These are phyloP conservation scores for Lecanoromycetidae sp. DNA, from an alignment of 2,329 filamentous ascomycete species.

Conservation along the genomic window DNA sequence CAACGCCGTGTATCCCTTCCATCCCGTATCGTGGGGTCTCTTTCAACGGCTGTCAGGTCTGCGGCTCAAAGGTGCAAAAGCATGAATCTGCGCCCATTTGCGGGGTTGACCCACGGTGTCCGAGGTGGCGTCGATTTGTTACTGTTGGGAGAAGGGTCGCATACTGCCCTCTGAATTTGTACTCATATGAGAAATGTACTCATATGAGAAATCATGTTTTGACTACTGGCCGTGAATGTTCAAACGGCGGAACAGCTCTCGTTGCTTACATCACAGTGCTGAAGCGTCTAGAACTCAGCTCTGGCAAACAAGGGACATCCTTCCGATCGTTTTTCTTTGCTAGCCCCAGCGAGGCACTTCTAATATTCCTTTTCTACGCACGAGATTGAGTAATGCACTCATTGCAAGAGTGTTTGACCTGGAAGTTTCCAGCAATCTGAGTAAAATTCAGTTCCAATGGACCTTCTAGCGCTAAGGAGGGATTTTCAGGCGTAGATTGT, in stretches of 20 bases:
- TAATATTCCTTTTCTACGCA: too few species aligned
- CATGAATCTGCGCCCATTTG: slow-evolving; percentile 2
- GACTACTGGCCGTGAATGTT: too few species aligned
- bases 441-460: too few species aligned
- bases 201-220: background rate
- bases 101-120: slow-evolving; percentile 7
- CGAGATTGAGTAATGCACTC: too few species aligned
- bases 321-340: too few species aligned
- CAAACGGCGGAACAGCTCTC: too few species aligned
- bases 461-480: too few species aligned
- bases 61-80: background rate
- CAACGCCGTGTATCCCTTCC: slow-evolving; percentile 71
- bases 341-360: too few species aligned
- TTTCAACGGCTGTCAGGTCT: background rate
- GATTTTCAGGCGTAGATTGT: too few species aligned
- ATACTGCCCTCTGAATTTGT: background rate
- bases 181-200: background rate
- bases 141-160: background rate
- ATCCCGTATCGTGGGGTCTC: slow-evolving; percentile 32
- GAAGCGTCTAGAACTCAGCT: background rate
- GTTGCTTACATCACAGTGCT: background rate
- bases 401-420: background rate
- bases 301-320: background rate
- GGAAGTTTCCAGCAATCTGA: too few species aligned
- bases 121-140: background rate